These are phyloP conservation scores for Nyctanthes arbortristis DNA, from an alignment of 257 asterid species.

Conservation along the genomic window DNA sequence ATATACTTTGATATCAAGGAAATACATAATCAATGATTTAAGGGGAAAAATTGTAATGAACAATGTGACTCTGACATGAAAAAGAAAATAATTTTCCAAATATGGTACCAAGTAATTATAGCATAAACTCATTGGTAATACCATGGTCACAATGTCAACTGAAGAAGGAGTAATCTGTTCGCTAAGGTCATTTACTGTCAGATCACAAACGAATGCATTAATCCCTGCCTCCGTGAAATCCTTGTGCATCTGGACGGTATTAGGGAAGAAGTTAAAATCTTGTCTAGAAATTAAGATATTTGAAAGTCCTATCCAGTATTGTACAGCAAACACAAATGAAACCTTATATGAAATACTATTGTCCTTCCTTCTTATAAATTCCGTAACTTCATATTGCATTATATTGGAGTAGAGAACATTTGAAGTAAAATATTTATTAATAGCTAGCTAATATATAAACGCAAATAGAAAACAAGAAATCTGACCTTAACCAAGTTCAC, in stretches of 20 bases:
- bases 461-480: conserved; percentile 17
- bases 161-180: conserved; percentile 52
- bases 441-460: not conserved
- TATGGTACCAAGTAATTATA: conserved; percentile 17
- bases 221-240: conserved; percentile 44
- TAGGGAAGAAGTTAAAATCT: not conserved
- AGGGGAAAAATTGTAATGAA: conserved; percentile 5
- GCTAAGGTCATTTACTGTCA: conserved; percentile 63
- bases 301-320: not conserved
- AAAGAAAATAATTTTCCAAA: not conserved
- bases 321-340: not conserved
- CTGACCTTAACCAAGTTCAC: conserved; percentile 66
- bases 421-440: conserved; percentile 1
- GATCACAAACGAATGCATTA: conserved; percentile 66
- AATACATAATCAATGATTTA: not conserved
- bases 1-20: conserved; percentile 12
- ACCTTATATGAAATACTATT: not conserved
- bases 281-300: not conserved
- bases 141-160: conserved; percentile 74
- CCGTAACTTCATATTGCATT: conserved; percentile 16
- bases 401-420: not conserved
- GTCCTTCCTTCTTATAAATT: not conserved
- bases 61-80: not conserved
- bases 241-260: conserved; percentile 62
- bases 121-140: conserved; percentile 29